These are phyloP conservation scores for Rhinocladiella similis DNA, from an alignment of 2,329 filamentous ascomycete genomes.

Conservation along the genomic window DNA sequence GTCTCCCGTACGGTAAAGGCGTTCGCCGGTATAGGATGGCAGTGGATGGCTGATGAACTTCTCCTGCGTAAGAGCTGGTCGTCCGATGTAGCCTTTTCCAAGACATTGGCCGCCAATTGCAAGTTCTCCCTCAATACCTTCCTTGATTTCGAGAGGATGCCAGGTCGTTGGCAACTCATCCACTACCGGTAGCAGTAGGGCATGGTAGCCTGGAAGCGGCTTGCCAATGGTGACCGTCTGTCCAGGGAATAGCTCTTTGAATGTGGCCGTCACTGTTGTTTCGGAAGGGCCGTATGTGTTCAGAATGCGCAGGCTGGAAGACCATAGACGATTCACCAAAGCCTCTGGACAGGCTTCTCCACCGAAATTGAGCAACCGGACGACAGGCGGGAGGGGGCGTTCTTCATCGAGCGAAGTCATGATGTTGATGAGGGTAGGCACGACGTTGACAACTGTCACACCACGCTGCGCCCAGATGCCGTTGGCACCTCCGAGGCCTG, in stretches of 20 bases:
- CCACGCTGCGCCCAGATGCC: background rate
- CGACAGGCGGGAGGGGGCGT: background rate
- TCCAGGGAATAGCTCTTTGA: constrained; percentile 1
- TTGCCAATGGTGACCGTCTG: constrained; percentile 5
- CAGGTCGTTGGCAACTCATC: background rate
- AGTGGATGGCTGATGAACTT: background rate
- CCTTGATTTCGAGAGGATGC: constrained; percentile 5
- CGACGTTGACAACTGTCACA: background rate
- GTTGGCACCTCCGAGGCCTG: constrained; percentile 1
- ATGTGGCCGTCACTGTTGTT: constrained; percentile 9
- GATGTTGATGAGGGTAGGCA: constrained; percentile 3
- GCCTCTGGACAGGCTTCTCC: constrained; percentile 2
- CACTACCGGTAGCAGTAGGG: constrained; percentile 2
- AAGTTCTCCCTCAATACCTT: background rate
- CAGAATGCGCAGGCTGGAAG: constrained; percentile 8
- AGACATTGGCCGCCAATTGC: background rate
- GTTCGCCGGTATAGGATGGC: constrained; percentile 1
- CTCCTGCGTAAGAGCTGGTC: background rate
- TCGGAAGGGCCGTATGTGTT: constrained; percentile 26
- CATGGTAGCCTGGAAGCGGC: constrained; percentile 6
- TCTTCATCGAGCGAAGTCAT: constrained; percentile 2
- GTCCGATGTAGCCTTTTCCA: background rate
- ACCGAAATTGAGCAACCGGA: constrained; percentile 4
- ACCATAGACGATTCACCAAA: constrained; percentile 6
- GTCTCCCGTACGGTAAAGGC: constrained; percentile 45